Evolutionary conservation across 441 rosid genomes (phyloP).

Genomic region (Pelargonium cotyledonis): DNA sequence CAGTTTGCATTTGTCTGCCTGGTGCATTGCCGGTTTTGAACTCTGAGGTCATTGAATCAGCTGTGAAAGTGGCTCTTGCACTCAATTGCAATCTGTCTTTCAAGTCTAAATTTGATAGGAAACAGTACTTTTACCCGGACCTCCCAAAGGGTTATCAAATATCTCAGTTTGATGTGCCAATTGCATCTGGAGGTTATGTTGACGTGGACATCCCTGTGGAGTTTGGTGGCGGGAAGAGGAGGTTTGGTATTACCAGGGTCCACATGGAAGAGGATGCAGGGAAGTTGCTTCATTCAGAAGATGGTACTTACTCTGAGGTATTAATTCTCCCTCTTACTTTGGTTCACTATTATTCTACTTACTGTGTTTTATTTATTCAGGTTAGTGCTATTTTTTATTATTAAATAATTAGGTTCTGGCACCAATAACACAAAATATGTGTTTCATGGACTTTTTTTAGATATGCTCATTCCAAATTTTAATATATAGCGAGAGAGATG

Average conservation of each 20-base stretch:
- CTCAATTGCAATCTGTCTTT: too few relatives aligned
- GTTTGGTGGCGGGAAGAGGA: constrained; percentile 82
- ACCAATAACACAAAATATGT: background rate
- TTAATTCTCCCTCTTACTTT: too few relatives aligned
- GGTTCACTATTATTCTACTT: too few relatives aligned
- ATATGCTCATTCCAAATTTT: background rate
- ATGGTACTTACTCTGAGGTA: constrained; percentile 66
- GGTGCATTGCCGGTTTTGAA: constrained; percentile 84
- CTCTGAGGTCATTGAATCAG: constrained; percentile 68
- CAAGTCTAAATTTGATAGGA: too few relatives aligned
- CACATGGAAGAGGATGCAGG: constrained; percentile 99
- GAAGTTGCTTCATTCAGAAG: constrained; percentile 71
- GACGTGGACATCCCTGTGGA: constrained; percentile 85
- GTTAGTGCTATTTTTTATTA: too few relatives aligned
- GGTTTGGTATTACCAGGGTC: constrained; percentile 87
- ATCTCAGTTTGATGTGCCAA: constrained; percentile 94
- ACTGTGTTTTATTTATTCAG: too few relatives aligned
- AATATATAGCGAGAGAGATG: background rate
- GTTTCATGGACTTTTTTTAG: background rate
- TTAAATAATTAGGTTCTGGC: background rate
- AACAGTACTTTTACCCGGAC: constrained; percentile 33
- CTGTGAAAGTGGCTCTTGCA: background rate
- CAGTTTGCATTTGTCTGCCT: constrained; percentile 92
- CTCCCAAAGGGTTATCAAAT: constrained; percentile 95
- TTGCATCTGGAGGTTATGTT: constrained; percentile 62